Evolutionary conservation across 306 rosid genomes (phyloP).

Genomic region (Nissolia schottii): DNA sequence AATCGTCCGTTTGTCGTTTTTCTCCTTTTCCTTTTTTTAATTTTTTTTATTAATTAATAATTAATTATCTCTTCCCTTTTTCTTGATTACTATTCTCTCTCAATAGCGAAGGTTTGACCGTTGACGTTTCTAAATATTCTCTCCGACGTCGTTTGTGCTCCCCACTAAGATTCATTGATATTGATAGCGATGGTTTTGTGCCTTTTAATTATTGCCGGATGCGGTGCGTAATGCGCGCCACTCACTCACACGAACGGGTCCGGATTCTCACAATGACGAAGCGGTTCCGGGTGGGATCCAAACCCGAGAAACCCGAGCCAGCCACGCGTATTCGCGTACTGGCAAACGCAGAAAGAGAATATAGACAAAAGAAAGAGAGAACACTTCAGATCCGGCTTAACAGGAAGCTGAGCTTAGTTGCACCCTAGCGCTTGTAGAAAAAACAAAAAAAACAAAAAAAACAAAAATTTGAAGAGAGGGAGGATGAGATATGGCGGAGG

Average conservation of each 20-base stretch:
- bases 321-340: background rate
- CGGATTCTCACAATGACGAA: background rate
- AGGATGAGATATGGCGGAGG: constrained; percentile 57
- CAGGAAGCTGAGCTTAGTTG: constrained; percentile 11
- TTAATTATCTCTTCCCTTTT: background rate
- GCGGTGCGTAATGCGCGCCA: constrained; percentile 32
- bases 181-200: background rate
- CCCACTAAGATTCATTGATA: constrained; percentile 19
- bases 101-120: constrained; percentile 27
- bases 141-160: constrained; percentile 5
- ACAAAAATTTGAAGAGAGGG: background rate
- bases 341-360: background rate
- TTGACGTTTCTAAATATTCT: constrained; percentile 13
- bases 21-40: background rate
- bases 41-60: background rate
- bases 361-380: background rate
- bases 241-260: background rate
- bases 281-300: background rate
- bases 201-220: constrained; percentile 12
- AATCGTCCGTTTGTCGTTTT: constrained; percentile 19
- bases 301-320: background rate
- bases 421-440: background rate
- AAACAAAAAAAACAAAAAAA: background rate
- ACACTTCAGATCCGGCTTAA: constrained; percentile 30
- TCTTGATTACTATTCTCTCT: background rate